Evolutionary conservation across 2,329 filamentous ascomycete species (phyloP).

Genomic region (Trichoderma lentiforme): DNA sequence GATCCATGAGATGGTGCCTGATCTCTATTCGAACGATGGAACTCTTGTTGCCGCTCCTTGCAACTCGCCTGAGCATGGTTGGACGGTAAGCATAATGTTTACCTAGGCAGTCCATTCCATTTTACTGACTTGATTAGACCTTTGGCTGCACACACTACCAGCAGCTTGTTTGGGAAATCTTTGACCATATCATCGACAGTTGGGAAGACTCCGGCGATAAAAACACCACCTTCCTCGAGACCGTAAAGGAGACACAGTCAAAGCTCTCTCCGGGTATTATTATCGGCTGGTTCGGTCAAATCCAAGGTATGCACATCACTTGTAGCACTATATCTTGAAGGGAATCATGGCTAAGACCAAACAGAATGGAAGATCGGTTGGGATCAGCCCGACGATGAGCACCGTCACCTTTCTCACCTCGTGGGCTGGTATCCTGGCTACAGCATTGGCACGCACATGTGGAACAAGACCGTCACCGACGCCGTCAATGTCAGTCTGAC

Average conservation of each 20-base stretch:
- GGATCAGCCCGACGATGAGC: slow-evolving; percentile 26
- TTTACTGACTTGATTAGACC: slow-evolving; percentile 28
- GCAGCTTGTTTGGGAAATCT: slow-evolving; percentile 46
- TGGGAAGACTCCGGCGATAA: slow-evolving; percentile 24
- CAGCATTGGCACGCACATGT: slow-evolving; percentile 40
- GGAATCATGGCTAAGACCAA: neutral
- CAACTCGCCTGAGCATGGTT: slow-evolving; percentile 56
- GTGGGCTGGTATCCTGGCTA: slow-evolving; percentile 55
- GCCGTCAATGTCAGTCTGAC: slow-evolving; percentile 46
- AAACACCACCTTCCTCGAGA: slow-evolving; percentile 30
- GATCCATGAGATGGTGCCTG: slow-evolving; percentile 50
- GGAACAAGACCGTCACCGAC: slow-evolving; percentile 43
- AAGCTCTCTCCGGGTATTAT: slow-evolving; percentile 11
- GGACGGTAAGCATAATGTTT: slow-evolving; percentile 28
- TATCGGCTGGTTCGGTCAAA: slow-evolving; percentile 15
- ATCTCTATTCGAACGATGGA: slow-evolving; percentile 48
- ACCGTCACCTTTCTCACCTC: slow-evolving; percentile 50
- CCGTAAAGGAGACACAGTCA: slow-evolving; percentile 29
- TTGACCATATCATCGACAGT: slow-evolving; percentile 36
- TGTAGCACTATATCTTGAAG: accelerated
- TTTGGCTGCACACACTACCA: slow-evolving; percentile 54
- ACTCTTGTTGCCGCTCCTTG: slow-evolving; percentile 56
- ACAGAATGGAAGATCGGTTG: slow-evolving; percentile 32
- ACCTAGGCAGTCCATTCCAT: accelerated
- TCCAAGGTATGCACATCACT: neutral